Base-by-base conservation (phyloP, 164 flowering plant species). In the Buxus sempervirens region DNA sequence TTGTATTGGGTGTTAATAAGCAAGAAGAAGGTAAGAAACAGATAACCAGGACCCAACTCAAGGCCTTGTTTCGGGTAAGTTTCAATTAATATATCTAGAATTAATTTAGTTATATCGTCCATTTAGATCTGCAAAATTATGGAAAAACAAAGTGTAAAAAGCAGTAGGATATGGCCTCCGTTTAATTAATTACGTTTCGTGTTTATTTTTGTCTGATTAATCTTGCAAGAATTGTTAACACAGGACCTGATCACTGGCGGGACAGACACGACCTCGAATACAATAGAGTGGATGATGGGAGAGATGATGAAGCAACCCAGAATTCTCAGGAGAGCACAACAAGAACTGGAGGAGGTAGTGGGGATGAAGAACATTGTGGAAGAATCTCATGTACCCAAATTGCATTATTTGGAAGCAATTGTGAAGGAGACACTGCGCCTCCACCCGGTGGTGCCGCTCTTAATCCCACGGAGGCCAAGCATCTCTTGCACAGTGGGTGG, bases 211-310 rank as follows among this genome's bases (percentile, higher is more conserved):
- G 0, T 81, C 65, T 14, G 81, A 71, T 21, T 72, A 73, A 1
- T 77, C 55, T 70, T n/a, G n/a, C n/a, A n/a, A n/a, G n/a, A n/a
- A n/a, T n/a, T n/a, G n/a, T n/a, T n/a, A n/a, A n/a, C n/a, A n/a
- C n/a, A n/a, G n/a, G n/a, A n/a, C n/a, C n/a, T n/a, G n/a, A n/a
- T n/a, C n/a, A n/a, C n/a, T n/a, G n/a, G n/a, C n/a, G n/a, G n/a
- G n/a, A n/a, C n/a, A n/a, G n/a, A n/a, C n/a, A n/a, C n/a, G n/a
- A n/a, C 76, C n/a, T 16, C 74, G 0, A 68, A 63, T 0, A 67
- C 32, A 15, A 38, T 68, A 8, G 79, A 77, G 53, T 80, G 68
- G 68, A 69, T 28, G 2, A 58, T 80, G 75, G 45, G 75, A 0
- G 76, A 77, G 59, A 9, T 80, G 16, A 10, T 80, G 71, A 15